These are phyloP conservation scores for Prunus yedoensis DNA, from an alignment of 331 rosid species.

Conservation along the genomic window DNA sequence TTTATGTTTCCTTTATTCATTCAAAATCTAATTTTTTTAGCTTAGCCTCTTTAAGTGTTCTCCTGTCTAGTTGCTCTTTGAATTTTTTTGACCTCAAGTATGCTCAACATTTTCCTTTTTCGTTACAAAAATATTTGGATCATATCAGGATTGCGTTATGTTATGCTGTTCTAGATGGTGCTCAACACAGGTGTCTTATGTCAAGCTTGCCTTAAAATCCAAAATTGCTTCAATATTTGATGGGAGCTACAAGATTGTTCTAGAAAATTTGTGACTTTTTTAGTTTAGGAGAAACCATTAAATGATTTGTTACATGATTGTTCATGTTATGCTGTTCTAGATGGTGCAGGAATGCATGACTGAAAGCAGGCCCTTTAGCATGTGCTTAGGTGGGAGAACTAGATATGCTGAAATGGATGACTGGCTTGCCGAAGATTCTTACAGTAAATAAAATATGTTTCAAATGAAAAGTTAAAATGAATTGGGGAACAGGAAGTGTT, in stretches of 20 bases:
- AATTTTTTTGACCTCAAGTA: not conserved
- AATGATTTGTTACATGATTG: not conserved
- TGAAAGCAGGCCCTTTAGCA: not conserved
- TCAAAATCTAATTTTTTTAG: conserved; percentile 1
- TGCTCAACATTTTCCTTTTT: not conserved
- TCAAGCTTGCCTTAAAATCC: not conserved
- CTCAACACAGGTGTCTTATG: no score
- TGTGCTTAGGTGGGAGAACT: conserved; percentile 1
- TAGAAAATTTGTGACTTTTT: not conserved
- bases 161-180: no score
- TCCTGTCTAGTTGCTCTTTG: not conserved
- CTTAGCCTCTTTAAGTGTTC: not conserved
- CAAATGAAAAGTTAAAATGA: not conserved
- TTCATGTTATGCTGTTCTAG: not conserved
- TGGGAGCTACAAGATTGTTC: not conserved
- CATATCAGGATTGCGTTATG: not conserved
- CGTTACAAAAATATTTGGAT: not conserved
- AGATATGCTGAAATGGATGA: not conserved
- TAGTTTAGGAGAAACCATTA: not conserved
- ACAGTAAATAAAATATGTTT: not conserved
- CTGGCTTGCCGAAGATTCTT: not conserved
- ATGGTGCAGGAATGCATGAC: conserved; percentile 1
- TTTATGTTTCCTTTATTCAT: conserved; percentile 13
- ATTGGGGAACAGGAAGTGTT: not conserved
- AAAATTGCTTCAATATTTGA: not conserved